These are phyloP conservation scores for Boletus sp. DNA, from an alignment of 768 basidiomycete genomes.

Conservation along the genomic window DNA sequence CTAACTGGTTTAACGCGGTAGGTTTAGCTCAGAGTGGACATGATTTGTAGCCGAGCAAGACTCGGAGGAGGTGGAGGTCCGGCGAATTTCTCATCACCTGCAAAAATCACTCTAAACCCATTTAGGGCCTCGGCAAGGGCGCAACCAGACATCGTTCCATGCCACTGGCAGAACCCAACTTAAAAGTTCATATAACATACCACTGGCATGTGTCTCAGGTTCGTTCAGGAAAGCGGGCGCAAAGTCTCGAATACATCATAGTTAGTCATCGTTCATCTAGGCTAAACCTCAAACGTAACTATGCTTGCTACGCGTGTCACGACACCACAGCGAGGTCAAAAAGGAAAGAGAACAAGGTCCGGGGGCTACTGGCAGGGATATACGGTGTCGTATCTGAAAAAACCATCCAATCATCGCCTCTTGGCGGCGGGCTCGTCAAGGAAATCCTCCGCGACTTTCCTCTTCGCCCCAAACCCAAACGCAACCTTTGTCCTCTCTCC, in stretches of 20 bases:
- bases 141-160: background rate
- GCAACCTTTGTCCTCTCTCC: conserved; percentile 72
- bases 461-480: conserved; percentile 75
- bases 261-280: background rate
- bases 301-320: background rate
- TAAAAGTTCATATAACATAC: background rate
- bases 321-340: background rate
- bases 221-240: background rate
- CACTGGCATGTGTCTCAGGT: background rate
- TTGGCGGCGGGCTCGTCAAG: conserved; percentile 67
- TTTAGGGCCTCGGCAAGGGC: background rate
- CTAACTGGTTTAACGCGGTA: too few species aligned
- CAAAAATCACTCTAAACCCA: background rate
- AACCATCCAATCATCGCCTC: conserved; percentile 31
- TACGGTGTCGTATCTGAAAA: background rate
- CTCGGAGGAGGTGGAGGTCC: too few species aligned
- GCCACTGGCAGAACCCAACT: background rate
- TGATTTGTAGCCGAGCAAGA: too few species aligned
- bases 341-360: background rate
- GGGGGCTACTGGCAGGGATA: background rate
- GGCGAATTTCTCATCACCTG: too few species aligned
- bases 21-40: too few species aligned
- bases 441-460: conserved; percentile 76
- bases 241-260: background rate
- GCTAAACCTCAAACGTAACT: background rate